Evolutionary conservation across 371 early-diverging fungal species (phyloP).

Genomic region (Catenaria anguillulae): DNA sequence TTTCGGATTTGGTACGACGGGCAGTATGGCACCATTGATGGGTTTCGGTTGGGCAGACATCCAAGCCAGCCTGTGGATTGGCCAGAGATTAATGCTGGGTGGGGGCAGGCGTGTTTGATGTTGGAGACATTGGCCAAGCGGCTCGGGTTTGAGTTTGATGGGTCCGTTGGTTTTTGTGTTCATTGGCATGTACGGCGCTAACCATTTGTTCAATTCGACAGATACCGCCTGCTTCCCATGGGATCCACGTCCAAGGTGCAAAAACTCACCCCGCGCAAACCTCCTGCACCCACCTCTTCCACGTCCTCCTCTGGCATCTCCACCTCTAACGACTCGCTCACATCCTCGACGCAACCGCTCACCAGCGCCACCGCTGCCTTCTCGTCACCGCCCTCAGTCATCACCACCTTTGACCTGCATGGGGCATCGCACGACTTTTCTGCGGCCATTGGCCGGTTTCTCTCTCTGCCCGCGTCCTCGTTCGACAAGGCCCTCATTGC

Average conservation of each 20-base stretch:
- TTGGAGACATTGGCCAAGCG: slow-evolving; percentile 74
- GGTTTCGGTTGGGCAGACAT: slow-evolving; percentile 74
- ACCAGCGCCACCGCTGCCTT: neutral
- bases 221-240: slow-evolving; percentile 72
- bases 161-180: neutral
- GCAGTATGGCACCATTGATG: slow-evolving; percentile 82
- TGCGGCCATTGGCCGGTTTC: neutral
- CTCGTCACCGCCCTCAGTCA: neutral
- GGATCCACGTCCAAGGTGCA: slow-evolving; percentile 85
- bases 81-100: slow-evolving; percentile 92
- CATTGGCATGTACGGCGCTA: neutral
- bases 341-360: neutral
- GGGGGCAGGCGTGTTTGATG: slow-evolving; percentile 77
- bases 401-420: neutral
- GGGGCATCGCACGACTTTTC: neutral
- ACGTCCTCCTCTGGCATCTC: neutral
- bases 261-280: slow-evolving; percentile 24
- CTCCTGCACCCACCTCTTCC: no score
- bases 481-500: slow-evolving; percentile 84
- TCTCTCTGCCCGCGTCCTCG: neutral
- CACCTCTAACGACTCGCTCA: neutral
- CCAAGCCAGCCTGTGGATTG: slow-evolving; percentile 64
- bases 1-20: slow-evolving; percentile 77
- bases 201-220: slow-evolving; percentile 11
- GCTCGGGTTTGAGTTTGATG: slow-evolving; percentile 45